phyloP scores from a whole-genome alignment of 441 rosid species.

The Cnidoscolus chayamansa region DNA sequence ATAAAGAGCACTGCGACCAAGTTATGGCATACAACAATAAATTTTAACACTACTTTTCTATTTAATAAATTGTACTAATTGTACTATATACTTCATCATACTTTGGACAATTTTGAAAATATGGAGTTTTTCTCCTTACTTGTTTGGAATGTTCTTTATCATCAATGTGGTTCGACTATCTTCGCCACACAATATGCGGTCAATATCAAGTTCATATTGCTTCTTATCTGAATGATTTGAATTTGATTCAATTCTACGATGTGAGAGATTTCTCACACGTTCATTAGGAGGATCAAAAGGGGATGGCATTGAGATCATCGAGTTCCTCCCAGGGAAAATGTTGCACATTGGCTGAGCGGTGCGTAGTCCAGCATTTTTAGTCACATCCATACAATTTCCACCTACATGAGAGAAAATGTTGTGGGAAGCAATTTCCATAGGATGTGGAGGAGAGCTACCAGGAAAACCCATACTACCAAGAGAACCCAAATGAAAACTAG shows the following conservation, averaged over 20 bases:
- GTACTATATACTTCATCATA: neutral
- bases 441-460: conserved; percentile 43
- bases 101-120: neutral
- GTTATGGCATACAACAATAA: conserved; percentile 1
- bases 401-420: conserved; percentile 41
- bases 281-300: conserved; percentile 57
- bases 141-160: conserved; percentile 86
- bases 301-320: conserved; percentile 38
- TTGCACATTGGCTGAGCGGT: conserved; percentile 49
- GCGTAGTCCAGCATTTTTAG: conserved; percentile 41
- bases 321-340: conserved; percentile 51
- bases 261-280: conserved; percentile 44
- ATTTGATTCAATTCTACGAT: conserved; percentile 55
- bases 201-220: conserved; percentile 65
- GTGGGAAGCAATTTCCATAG: conserved; percentile 47
- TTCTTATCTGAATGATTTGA: conserved; percentile 58
- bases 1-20: conserved; percentile 4
- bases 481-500: conserved; percentile 53
- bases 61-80: neutral
- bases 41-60: neutral
- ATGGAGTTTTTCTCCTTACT: conserved; percentile 36
- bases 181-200: conserved; percentile 56
- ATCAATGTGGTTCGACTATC: conserved; percentile 69
- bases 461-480: conserved; percentile 49
- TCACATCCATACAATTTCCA: conserved; percentile 45